Conservation (phyloP, 345 rosid species). For the Gossypium stocksii region DNA sequence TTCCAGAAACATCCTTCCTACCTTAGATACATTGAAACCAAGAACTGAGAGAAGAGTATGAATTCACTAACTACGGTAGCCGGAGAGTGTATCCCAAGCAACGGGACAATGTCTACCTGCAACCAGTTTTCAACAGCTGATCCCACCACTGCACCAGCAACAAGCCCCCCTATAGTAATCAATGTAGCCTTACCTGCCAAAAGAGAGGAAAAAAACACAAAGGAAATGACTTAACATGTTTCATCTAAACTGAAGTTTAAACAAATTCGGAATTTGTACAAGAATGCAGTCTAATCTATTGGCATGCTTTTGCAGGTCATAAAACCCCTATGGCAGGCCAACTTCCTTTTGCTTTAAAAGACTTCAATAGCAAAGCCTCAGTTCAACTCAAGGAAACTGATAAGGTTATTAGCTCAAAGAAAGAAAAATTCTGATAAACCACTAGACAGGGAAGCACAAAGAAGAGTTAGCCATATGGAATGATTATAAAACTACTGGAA, state of each 20-base stretch:
- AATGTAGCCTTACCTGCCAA: conserved; percentile 78
- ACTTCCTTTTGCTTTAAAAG: conserved; percentile 1
- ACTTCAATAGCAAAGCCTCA: neutral
- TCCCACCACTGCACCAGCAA: conserved; percentile 91
- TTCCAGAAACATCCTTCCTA: conserved; percentile 32
- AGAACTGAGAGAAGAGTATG: conserved; percentile 75
- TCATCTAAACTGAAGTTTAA: neutral
- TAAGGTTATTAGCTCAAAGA: conserved; percentile 2
- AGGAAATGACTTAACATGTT: neutral
- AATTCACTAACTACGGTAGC: conserved; percentile 81
- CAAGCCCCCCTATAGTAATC: conserved; percentile 82
- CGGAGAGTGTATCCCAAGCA: conserved; percentile 79
- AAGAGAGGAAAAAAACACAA: neutral
- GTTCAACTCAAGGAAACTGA: neutral
- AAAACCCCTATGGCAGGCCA: neutral
- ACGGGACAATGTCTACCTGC: conserved; percentile 92
- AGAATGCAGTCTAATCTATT: neutral
- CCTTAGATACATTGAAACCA: conserved; percentile 75
- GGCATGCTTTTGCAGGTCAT: neutral
- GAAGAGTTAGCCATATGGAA: neutral
- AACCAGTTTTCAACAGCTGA: conserved; percentile 88
- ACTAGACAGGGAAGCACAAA: neutral
- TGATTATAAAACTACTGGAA: neutral
- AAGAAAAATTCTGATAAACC: neutral
- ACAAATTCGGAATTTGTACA: neutral